Evolutionary conservation across 2,329 filamentous ascomycete genomes (phyloP).

Genomic region (Venturia pyrina): DNA sequence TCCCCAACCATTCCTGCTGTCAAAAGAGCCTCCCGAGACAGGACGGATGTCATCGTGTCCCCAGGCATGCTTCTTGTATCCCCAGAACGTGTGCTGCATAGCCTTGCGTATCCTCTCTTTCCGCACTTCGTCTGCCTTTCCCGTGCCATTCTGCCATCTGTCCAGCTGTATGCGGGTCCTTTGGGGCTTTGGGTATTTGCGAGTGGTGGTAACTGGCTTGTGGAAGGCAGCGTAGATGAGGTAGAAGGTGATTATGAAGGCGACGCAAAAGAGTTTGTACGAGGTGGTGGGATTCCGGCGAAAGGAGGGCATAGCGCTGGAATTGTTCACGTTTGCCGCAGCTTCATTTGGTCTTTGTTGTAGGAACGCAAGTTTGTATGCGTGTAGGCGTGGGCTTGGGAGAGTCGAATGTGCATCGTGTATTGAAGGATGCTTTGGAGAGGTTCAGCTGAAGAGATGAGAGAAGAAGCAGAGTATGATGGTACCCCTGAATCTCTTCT

Average conservation of each 20-base stretch:
- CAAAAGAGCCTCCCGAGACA: slow-evolving; percentile 26
- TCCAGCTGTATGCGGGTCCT: slow-evolving; percentile 11
- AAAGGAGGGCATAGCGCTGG: slow-evolving; percentile 1
- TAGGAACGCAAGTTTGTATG: neutral
- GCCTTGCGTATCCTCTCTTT: slow-evolving; percentile 26
- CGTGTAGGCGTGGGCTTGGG: neutral
- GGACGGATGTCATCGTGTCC: slow-evolving; percentile 30
- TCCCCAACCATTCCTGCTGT: slow-evolving; percentile 32
- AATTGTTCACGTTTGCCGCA: neutral
- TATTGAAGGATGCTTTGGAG: neutral
- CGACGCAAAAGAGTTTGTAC: slow-evolving; percentile 31
- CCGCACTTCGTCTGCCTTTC: slow-evolving; percentile 23
- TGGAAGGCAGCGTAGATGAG: slow-evolving; percentile 29
- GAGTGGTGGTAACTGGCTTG: slow-evolving; percentile 15
- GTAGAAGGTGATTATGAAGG: slow-evolving; percentile 31
- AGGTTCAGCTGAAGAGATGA: neutral
- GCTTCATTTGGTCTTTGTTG: neutral
- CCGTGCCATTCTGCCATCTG: slow-evolving; percentile 12
- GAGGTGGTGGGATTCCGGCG: slow-evolving; percentile 29
- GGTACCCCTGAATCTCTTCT: neutral
- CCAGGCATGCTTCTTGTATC: slow-evolving; percentile 30
- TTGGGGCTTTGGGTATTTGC: slow-evolving; percentile 17
- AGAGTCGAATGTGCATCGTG: neutral
- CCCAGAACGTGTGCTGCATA: slow-evolving; percentile 31
- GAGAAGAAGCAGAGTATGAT: neutral